These are phyloP conservation scores for Kwoniella botswanensis DNA, from an alignment of 768 basidiomycete genomes.

Conservation along the genomic window DNA sequence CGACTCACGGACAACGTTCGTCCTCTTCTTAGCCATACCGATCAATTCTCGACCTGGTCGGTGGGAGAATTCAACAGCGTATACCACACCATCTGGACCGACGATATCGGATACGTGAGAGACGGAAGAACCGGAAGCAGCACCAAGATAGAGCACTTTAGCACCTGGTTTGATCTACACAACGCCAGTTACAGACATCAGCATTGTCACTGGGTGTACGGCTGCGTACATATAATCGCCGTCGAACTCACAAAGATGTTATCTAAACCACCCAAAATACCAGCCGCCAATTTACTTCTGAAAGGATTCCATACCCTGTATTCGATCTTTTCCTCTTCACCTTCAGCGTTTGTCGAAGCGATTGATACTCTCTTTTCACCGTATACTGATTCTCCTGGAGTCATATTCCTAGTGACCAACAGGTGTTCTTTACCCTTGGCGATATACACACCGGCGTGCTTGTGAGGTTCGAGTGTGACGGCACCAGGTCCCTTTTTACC, in stretches of 20 bases:
- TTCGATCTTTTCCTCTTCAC: constrained; percentile 76
- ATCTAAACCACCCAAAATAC: constrained; percentile 93
- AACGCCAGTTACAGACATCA: neutral
- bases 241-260: constrained; percentile 67
- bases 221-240: no score
- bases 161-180: constrained; percentile 78
- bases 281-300: constrained; percentile 93
- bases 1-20: constrained; percentile 87
- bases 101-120: constrained; percentile 99
- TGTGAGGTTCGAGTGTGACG: constrained; percentile 91
- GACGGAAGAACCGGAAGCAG: constrained; percentile 96
- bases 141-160: constrained; percentile 97
- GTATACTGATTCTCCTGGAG: constrained; percentile 96
- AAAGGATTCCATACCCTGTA: constrained; percentile 99
- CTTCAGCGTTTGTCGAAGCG: constrained; percentile 62
- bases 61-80: constrained; percentile 97
- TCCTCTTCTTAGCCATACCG: constrained; percentile 98
- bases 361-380: constrained; percentile 96
- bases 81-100: constrained; percentile 94
- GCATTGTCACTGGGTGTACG: neutral
- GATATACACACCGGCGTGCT: constrained; percentile 92
- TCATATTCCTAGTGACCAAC: constrained; percentile 96
- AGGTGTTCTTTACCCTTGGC: constrained; percentile 94
- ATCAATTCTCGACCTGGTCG: constrained; percentile 97
- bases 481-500: constrained; percentile 72